Conservation (phyloP, 306 rosid species). For the Ceratonia siliqua region DNA sequence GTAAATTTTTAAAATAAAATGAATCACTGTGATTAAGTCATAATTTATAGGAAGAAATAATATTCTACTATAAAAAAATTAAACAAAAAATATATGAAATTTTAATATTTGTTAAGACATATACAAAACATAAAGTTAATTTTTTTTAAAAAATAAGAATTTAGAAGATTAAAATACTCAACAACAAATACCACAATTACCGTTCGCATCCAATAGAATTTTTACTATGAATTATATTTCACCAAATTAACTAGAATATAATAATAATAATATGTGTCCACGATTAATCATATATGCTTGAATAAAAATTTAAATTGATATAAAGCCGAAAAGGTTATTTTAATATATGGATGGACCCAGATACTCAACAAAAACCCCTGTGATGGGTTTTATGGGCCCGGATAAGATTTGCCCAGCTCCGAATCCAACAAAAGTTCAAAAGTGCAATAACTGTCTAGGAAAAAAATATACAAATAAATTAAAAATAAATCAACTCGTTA, state of each 20-base stretch:
- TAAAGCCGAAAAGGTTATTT: neutral
- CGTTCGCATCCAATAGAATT: neutral
- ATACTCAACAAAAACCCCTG: neutral
- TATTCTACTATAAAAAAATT: too few relatives aligned
- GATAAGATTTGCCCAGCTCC: slow-evolving; percentile 40
- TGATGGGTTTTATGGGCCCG: slow-evolving; percentile 24
- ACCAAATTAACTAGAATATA: neutral
- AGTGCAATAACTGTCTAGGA: slow-evolving; percentile 13
- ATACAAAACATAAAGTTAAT: too few relatives aligned
- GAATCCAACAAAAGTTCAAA: slow-evolving; percentile 23
- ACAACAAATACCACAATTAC: too few relatives aligned
- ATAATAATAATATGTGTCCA: too few relatives aligned
- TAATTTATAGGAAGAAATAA: too few relatives aligned
- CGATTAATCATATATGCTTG: neutral
- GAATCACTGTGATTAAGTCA: too few relatives aligned
- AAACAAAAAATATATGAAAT: too few relatives aligned
- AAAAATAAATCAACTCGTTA: too few relatives aligned
- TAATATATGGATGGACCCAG: slow-evolving; percentile 5
- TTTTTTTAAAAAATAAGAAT: too few relatives aligned
- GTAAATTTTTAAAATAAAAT: too few relatives aligned
- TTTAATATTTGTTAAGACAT: too few relatives aligned
- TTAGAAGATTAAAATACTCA: too few relatives aligned
- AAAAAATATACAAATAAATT: neutral
- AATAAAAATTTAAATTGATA: neutral
- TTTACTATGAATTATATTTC: neutral